Base-by-base conservation (phyloP, 352 stramenopile genomes). In the Aphanomyces invadans region DNA sequence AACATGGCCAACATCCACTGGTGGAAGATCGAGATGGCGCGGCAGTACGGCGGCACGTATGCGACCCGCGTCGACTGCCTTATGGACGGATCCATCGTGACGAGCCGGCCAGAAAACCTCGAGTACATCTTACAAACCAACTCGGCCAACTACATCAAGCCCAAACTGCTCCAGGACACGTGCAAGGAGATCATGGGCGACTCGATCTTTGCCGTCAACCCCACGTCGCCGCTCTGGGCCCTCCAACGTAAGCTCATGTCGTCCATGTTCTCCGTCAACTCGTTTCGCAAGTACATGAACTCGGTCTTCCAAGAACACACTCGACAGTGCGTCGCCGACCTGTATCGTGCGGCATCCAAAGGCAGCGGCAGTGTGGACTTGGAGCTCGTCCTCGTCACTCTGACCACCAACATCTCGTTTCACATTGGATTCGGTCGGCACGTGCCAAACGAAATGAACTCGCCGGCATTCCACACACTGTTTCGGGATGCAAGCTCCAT, bases 201-300 rank as follows among this genome's bases (percentile, higher is more conserved):
- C 56, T 86, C 81, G 33, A 88, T 90, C 55, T 90, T 90, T 32
- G 77, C 76, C 19, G 75, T 87, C 71, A 90, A 88, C 57, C 80
- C 88, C 60, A 57, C 42, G 4, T 67, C 60, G 29, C 60, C 38
- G 15, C 49, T 67, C 31, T 67, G 60, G 60, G 46, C 60, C 19
- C 48, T 49, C 49, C 60, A 67, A 31, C 60, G 60, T 33, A 67
- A 67, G 33, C 38, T 67, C 31, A 67, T 67, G 60, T 49, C 60
- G 26, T 57, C 48, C 49, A 67, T 67, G 60, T 67, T 67, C 28
- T 67, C 60, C 12, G 60, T 67, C 60, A 67, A 67, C 49, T 67
- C 60, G 2, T 67, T 67, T 33, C 60, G 60, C 39, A 67, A 67
- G 42, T 67, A 67, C 49, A 67, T 67, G 60, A 25, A 57, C 21